Conservation (phyloP, 345 rosid genomes). For the Draba incana region DNA sequence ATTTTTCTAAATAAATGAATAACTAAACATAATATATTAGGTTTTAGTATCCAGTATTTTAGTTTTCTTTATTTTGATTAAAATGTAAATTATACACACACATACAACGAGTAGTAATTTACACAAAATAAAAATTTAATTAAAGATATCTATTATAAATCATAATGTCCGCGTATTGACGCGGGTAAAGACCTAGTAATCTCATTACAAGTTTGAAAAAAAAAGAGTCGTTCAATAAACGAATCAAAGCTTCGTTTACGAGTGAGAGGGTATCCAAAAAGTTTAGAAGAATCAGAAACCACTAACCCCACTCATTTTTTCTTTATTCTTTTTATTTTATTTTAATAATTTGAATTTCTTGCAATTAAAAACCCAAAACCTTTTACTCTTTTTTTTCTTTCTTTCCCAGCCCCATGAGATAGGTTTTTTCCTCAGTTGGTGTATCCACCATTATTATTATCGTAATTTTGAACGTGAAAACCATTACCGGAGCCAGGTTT, state of each 20-base stretch:
- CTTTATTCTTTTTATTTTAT: constrained; percentile 30
- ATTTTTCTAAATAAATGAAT: no score
- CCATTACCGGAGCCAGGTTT: constrained; percentile 56
- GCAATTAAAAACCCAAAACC: constrained; percentile 31
- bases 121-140: no score
- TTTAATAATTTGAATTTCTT: constrained; percentile 24
- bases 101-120: no score
- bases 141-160: no score
- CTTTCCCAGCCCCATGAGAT: not conserved
- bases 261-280: constrained; percentile 19
- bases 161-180: no score
- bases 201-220: constrained; percentile 6
- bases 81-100: no score
- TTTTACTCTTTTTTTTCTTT: not conserved
- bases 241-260: constrained; percentile 18
- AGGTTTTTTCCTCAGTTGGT: constrained; percentile 27
- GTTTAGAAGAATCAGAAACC: constrained; percentile 39
- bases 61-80: no score
- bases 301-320: constrained; percentile 26
- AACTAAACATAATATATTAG: no score
- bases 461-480: constrained; percentile 48
- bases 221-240: not conserved
- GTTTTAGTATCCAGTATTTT: no score
- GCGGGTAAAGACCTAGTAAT: no score
- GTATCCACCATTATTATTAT: constrained; percentile 40